phyloP scores from a whole-genome alignment of 1,139 yeast genomes.

The Wickerhamomyces sp. region DNA sequence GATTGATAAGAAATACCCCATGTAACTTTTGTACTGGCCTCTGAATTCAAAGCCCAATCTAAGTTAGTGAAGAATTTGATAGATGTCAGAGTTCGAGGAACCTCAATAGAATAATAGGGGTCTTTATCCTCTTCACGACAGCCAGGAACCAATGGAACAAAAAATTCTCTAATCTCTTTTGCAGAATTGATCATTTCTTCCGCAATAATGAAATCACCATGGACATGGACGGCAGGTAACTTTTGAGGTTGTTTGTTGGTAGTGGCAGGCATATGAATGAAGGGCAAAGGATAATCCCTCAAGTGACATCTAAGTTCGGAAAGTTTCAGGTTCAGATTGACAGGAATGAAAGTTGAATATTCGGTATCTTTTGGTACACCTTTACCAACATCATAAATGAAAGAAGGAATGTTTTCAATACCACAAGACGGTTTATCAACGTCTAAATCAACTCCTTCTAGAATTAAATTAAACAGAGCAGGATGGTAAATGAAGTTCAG shows the following conservation, averaged over 20 bases:
- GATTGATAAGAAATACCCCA: conserved; percentile 90
- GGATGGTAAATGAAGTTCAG: conserved; percentile 59
- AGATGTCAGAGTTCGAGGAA: conserved; percentile 74
- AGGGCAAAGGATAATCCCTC: conserved; percentile 62
- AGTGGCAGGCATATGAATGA: conserved; percentile 38
- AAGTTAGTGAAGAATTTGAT: conserved; percentile 70
- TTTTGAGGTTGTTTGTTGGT: conserved; percentile 30
- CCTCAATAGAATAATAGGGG: conserved; percentile 51
- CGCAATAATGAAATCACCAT: conserved; percentile 51
- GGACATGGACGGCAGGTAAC: conserved; percentile 31
- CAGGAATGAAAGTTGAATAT: conserved; percentile 68
- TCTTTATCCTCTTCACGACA: conserved; percentile 33
- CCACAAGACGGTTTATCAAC: conserved; percentile 55
- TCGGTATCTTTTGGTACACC: conserved; percentile 70
- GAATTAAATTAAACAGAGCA: conserved; percentile 54
- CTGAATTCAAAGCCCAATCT: conserved; percentile 50
- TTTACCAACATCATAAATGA: conserved; percentile 69
- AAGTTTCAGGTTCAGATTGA: conserved; percentile 41
- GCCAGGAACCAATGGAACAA: conserved; percentile 58
- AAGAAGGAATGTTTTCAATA: conserved; percentile 49
- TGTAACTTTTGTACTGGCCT: conserved; percentile 60
- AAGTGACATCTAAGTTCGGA: conserved; percentile 55
- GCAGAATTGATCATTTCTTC: conserved; percentile 44
- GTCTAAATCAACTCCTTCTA: conserved; percentile 54
- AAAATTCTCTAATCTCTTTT: conserved; percentile 53